phyloP scores from a whole-genome alignment of 1,284 basidiomycete genomes.

The Ceratorhiza oryzae-sativae region DNA sequence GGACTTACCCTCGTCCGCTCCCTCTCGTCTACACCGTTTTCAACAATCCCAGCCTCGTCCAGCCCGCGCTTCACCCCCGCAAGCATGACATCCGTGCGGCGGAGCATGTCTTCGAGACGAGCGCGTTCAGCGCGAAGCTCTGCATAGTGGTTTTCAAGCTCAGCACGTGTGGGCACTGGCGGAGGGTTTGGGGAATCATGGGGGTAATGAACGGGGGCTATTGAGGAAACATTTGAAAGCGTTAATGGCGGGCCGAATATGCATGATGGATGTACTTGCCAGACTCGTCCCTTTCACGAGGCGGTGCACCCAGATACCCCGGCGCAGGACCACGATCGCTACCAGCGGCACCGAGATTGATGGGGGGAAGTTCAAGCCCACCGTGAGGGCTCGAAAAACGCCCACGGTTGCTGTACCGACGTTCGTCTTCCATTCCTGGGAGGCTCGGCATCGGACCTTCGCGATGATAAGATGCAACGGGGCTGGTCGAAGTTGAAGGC shows the following conservation, averaged over 20 bases:
- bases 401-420: conserved; percentile 32
- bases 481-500: conserved; percentile 15
- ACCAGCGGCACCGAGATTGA: conserved; percentile 30
- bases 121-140: conserved; percentile 66
- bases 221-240: conserved; percentile 19
- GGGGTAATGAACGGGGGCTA: conserved; percentile 40
- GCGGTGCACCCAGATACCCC: conserved; percentile 37
- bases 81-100: conserved; percentile 75
- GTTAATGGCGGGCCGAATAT: conserved; percentile 45
- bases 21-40: conserved; percentile 31
- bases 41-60: conserved; percentile 57
- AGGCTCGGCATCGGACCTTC: conserved; percentile 26
- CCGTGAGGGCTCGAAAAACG: conserved; percentile 38
- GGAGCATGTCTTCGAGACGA: conserved; percentile 71
- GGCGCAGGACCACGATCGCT: conserved; percentile 29
- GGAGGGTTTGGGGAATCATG: conserved; percentile 57
- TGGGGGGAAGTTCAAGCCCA: conserved; percentile 35
- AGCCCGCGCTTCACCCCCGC: conserved; percentile 70
- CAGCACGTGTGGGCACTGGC: conserved; percentile 58
- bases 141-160: conserved; percentile 72
- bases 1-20: conserved; percentile 37
- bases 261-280: conserved; percentile 8
- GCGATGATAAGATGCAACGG: conserved; percentile 31
- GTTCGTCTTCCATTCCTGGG: conserved; percentile 37
- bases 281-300: conserved; percentile 34